phyloP scores from a whole-genome alignment of 75 land plant genomes.

The Larix kaempferi region DNA sequence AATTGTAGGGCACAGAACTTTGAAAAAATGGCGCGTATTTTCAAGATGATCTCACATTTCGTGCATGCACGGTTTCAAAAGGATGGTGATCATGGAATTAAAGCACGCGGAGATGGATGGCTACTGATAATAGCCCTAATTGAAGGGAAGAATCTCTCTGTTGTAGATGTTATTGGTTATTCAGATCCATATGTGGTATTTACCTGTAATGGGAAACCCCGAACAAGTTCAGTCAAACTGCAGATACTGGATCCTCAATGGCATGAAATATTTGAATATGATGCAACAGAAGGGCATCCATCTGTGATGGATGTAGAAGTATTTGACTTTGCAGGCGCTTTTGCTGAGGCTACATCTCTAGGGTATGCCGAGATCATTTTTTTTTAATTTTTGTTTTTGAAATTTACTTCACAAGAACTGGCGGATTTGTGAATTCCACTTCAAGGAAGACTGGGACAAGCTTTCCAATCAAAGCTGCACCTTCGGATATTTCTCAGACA shows the following conservation, averaged over 20 bases:
- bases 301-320: constrained; percentile 80
- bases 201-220: constrained; percentile 85
- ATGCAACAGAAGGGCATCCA: constrained; percentile 89
- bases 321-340: constrained; percentile 88
- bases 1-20: too few species aligned
- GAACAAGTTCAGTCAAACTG: constrained; percentile 88
- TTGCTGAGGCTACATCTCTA: constrained; percentile 69
- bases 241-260: constrained; percentile 72
- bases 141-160: constrained; percentile 67
- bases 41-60: constrained; percentile 49
- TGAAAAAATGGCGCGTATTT: constrained; percentile 49
- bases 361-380: constrained; percentile 83
- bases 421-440: constrained; percentile 79
- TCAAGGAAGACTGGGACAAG: constrained; percentile 67
- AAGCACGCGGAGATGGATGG: constrained; percentile 93
- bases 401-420: constrained; percentile 52
- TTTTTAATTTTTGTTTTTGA: too few species aligned
- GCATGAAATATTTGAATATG: constrained; percentile 90
- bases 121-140: constrained; percentile 76
- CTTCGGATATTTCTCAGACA: constrained; percentile 70
- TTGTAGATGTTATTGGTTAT: constrained; percentile 58
- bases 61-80: constrained; percentile 67
- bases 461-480: constrained; percentile 70
- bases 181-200: constrained; percentile 94
- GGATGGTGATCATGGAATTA: constrained; percentile 87